A percentile compares a stretch with the other conserved stretches of the same genome.
Conservation (phyloP, 257 asterid genomes). For the Jasminum sambac region DNA sequence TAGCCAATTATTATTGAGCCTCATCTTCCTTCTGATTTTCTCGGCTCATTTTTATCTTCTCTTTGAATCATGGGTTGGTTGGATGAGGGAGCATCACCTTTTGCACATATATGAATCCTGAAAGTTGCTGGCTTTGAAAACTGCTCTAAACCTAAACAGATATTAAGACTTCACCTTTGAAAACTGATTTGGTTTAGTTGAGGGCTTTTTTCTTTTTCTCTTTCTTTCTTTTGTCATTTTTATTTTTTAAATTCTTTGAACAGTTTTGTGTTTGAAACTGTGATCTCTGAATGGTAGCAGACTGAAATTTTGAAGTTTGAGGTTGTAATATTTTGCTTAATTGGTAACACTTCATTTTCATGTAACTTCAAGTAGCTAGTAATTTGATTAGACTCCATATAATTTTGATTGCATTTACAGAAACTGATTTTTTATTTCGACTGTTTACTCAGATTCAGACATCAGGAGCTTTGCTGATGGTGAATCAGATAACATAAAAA, state of each 20-base stretch:
- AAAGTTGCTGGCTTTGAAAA: not conserved
- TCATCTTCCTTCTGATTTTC: not conserved
- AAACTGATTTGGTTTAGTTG: not conserved
- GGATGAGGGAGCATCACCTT: not conserved
- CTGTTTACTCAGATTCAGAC: slow-evolving; percentile 48
- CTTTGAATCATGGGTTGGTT: not conserved
- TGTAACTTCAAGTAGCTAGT: slow-evolving; percentile 3
- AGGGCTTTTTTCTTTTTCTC: not conserved
- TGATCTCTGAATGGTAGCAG: not conserved
- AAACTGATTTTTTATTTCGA: slow-evolving; percentile 2
- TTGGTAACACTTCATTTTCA: not conserved
- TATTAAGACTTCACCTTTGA: not conserved
- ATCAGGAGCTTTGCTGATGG: slow-evolving; percentile 48
- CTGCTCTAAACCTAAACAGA: not conserved
- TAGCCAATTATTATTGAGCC: not conserved
- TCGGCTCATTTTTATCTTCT: not conserved
- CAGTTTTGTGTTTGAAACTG: not conserved
- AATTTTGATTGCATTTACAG: not conserved
- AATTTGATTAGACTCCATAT: slow-evolving; percentile 1
- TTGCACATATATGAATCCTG: not conserved
- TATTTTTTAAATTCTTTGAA: not conserved
- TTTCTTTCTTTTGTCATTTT: too few species aligned
- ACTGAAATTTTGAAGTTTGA: not conserved
- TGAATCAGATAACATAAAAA: slow-evolving; percentile 43
- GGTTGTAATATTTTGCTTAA: slow-evolving; percentile 1